phyloP scores from a whole-genome alignment of 495 filamentous ascomycete genomes.

The Chaetomium cochliodes region DNA sequence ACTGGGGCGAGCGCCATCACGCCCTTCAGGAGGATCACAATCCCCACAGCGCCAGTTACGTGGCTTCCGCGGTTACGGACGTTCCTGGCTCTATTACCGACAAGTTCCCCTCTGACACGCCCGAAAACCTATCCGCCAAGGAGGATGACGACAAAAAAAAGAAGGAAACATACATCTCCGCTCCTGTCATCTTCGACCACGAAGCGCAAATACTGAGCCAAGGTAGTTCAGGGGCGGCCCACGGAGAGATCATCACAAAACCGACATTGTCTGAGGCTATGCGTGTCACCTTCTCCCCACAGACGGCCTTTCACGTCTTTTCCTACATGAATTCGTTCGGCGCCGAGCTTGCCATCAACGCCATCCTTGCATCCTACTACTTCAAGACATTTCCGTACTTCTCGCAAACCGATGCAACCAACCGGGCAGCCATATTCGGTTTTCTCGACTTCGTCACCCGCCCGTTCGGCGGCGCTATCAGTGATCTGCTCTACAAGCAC shows the following conservation, averaged over 20 bases:
- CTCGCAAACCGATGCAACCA: slow-evolving; percentile 67
- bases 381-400: slow-evolving; percentile 70
- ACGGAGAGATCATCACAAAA: slow-evolving; percentile 56
- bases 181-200: background rate
- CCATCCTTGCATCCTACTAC: slow-evolving; percentile 78
- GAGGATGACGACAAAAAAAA: background rate
- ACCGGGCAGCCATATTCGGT: slow-evolving; percentile 89
- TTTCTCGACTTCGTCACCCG: slow-evolving; percentile 78
- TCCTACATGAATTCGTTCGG: slow-evolving; percentile 85
- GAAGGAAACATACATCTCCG: slow-evolving; percentile 4
- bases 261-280: too few relatives aligned
- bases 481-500: slow-evolving; percentile 67
- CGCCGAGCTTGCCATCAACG: slow-evolving; percentile 81
- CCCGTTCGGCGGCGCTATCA: slow-evolving; percentile 69
- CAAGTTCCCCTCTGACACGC: slow-evolving; percentile 27
- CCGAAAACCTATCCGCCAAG: background rate
- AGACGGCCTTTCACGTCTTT: slow-evolving; percentile 61
- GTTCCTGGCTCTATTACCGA: slow-evolving; percentile 58
- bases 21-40: background rate
- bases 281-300: slow-evolving; percentile 55
- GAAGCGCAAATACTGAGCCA: background rate
- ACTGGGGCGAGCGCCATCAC: slow-evolving; percentile 21
- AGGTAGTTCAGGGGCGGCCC: slow-evolving; percentile 44
- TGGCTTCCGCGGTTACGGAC: slow-evolving; percentile 42
- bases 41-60: slow-evolving; percentile 15